These are phyloP conservation scores for Cladophialophora yegresii DNA, from an alignment of 2,329 filamentous ascomycete genomes.

Conservation along the genomic window DNA sequence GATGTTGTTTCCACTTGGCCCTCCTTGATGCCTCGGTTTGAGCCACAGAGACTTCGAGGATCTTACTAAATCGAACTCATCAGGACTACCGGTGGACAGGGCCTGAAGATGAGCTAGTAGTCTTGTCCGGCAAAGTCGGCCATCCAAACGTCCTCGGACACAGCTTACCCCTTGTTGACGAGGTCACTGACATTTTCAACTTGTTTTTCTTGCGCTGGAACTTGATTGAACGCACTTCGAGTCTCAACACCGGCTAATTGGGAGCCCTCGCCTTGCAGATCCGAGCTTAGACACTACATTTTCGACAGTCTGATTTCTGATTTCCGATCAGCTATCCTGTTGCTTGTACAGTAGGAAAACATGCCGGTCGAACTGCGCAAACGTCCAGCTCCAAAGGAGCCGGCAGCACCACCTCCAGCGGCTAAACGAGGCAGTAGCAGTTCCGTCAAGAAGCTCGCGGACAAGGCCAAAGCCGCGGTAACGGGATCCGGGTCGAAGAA, in stretches of 20 bases:
- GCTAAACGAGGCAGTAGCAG: constrained; percentile 51
- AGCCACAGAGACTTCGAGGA: not conserved
- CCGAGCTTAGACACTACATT: not conserved
- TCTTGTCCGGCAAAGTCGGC: not conserved
- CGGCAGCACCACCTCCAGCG: constrained; percentile 51
- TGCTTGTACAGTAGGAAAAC: not conserved
- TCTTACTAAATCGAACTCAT: not conserved
- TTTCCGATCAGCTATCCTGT: not conserved
- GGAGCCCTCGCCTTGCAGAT: not conserved
- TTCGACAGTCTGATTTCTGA: no score
- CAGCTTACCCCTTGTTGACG: not conserved
- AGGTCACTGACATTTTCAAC: not conserved
- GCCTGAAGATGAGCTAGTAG: not conserved
- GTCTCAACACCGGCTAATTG: not conserved
- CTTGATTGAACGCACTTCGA: not conserved
- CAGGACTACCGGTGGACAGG: not conserved
- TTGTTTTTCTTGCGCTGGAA: not conserved
- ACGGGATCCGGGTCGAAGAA: not conserved
- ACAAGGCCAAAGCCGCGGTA: constrained; percentile 39
- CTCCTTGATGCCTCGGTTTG: not conserved
- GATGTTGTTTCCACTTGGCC: not conserved
- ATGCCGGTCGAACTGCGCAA: constrained; percentile 61
- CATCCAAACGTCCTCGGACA: not conserved
- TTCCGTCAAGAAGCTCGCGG: constrained; percentile 39
- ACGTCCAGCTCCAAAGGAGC: constrained; percentile 57